Conservation (phyloP, 148 eudicot genomes). For the Amaranthus hypochondriacus region DNA sequence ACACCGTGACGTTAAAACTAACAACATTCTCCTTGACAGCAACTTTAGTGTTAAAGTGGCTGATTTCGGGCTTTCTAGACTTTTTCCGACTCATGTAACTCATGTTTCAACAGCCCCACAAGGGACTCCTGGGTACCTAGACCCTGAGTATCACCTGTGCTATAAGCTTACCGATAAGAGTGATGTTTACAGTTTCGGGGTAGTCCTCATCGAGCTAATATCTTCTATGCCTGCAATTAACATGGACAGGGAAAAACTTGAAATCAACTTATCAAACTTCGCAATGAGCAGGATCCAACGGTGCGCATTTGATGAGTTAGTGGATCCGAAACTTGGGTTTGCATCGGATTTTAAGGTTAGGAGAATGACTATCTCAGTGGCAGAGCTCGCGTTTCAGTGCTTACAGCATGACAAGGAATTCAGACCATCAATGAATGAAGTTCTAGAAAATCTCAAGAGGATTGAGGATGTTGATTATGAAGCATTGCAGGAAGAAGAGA, state of each 20-base stretch:
- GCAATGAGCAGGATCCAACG: slow-evolving; percentile 11
- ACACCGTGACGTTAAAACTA: slow-evolving; percentile 19
- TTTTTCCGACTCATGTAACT: slow-evolving; percentile 14
- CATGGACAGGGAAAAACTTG: slow-evolving; percentile 4
- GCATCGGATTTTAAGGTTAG: slow-evolving; percentile 3
- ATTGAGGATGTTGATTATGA: slow-evolving; percentile 19
- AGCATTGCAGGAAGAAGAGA: slow-evolving; percentile 8
- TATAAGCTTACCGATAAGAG: slow-evolving; percentile 17
- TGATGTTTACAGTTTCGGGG: slow-evolving; percentile 19
- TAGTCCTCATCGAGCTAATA: slow-evolving; percentile 11
- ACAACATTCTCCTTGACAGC: slow-evolving; percentile 12
- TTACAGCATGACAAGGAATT: slow-evolving; percentile 11
- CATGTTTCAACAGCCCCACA: slow-evolving; percentile 20
- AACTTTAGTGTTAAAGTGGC: slow-evolving; percentile 17
- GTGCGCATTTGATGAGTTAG: slow-evolving; percentile 13
- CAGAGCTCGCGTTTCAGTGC: slow-evolving; percentile 15
- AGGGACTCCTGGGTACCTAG: slow-evolving; percentile 18
- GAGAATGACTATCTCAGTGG: slow-evolving; percentile 16
- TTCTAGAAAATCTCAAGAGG: slow-evolving; percentile 1
- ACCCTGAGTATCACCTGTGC: slow-evolving; percentile 15
- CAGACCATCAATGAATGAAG: slow-evolving; percentile 14
- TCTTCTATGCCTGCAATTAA: slow-evolving; percentile 18
- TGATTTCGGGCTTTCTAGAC: slow-evolving; percentile 23
- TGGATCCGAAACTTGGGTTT: slow-evolving; percentile 15
- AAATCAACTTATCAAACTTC: slow-evolving; percentile 14